Evolutionary conservation across 148 eudicot species (phyloP), one percentile per base, ranked within the genome.

Genomic region (Rheum nobile): DNA sequence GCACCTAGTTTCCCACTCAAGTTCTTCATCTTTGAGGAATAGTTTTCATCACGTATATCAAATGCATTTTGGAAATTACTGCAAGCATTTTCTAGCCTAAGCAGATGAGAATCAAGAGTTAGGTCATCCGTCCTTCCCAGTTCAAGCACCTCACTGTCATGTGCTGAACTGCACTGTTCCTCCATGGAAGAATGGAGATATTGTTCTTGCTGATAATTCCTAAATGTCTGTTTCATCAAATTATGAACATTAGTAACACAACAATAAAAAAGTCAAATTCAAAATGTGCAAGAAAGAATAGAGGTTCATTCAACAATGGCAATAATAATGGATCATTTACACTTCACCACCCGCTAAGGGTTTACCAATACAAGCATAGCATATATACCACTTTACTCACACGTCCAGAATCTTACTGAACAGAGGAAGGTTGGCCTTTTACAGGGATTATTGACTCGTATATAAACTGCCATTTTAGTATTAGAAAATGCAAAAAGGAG

Each of bases 21-120:
- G 75, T 93, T 88, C 83, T 90, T 95, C 67, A 44, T 77, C 22
- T 74, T 78, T 43, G 76, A 80, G 50, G 79, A 50, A 79, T 57
- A 76, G 50, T 79, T 76, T 73, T 63, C 31, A 32, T 68, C 79
- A 74, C 29, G 17, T 28, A 54, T 63, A 32, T 77, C 38, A 71
- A 73, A 77, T 55, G 65, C 16, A 59, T 71, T 73, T 39, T 13
- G 67, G 19, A 57, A 14, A 67, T 44, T 78, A 47, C 73, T 72
- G 37, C 48, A 34, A 72, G 71, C 77, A 70, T 65, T 19, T 34
- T 78, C 61, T 47, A 72, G 72, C 1, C 50, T 82, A 63, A 81
- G 67, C 75, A 78, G 76, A 79, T 34, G 67, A 65, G 77, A 74
- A 31, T 71, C 74, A 21, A 84, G 79, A 85, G 77, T 82, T 79